Evolutionary conservation across 306 rosid species (phyloP).

Genomic region (Fagus crenata): DNA sequence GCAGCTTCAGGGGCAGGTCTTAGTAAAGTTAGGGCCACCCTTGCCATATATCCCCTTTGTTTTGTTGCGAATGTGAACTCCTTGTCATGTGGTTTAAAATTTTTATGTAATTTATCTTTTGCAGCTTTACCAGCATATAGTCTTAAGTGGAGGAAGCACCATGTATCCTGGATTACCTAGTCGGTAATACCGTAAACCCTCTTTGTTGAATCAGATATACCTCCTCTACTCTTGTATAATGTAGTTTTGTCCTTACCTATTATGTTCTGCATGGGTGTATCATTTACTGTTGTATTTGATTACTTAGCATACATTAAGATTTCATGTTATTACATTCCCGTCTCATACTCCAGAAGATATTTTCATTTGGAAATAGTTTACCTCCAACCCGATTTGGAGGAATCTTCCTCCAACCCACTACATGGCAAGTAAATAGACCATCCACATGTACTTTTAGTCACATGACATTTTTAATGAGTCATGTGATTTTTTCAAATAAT

Average conservation of each 20-base stretch:
- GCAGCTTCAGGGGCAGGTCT: constrained; percentile 7
- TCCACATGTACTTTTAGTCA: no score
- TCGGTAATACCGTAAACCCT: constrained; percentile 61
- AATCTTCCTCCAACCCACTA: no score
- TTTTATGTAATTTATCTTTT: constrained; percentile 29
- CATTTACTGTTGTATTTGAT: constrained; percentile 14
- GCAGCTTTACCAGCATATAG: constrained; percentile 99
- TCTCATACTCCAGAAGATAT: not conserved
- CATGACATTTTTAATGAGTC: no score
- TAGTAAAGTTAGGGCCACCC: not conserved
- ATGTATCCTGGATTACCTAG: constrained; percentile 99
- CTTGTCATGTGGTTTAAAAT: constrained; percentile 14
- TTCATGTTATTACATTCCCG: constrained; percentile 14
- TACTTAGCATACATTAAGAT: constrained; percentile 10
- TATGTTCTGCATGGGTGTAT: constrained; percentile 18
- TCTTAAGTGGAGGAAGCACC: constrained; percentile 99
- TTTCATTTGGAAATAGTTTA: not conserved
- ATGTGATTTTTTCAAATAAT: no score
- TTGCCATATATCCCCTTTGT: constrained; percentile 16
- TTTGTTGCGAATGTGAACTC: constrained; percentile 28
- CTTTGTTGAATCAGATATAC: constrained; percentile 24
- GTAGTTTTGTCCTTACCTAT: constrained; percentile 14
- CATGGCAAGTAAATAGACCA: no score
- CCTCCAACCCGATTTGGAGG: no score
- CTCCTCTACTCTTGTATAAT: not conserved